Evolutionary conservation across 2,329 filamentous ascomycete genomes (phyloP).

Genomic region (Blastomyces gilchristii): DNA sequence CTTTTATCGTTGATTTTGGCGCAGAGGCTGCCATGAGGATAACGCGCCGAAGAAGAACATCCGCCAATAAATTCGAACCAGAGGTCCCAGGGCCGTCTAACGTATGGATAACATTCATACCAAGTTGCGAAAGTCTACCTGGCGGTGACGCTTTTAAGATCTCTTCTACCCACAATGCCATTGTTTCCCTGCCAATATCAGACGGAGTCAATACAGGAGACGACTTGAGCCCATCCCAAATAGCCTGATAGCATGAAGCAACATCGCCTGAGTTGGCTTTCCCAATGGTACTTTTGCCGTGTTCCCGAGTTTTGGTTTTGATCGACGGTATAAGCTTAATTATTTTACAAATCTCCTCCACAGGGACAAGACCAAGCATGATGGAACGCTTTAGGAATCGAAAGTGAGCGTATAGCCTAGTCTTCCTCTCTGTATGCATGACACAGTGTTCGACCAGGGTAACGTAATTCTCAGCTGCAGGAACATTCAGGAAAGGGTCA

Average conservation of each 20-base stretch:
- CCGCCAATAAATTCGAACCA: conserved; percentile 7
- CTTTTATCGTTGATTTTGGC: background rate
- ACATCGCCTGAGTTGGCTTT: conserved; percentile 16
- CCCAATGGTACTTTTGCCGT: conserved; percentile 6
- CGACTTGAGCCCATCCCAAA: conserved; percentile 31
- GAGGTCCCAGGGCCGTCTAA: background rate
- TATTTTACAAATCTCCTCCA: conserved; percentile 26
- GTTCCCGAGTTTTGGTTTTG: conserved; percentile 12
- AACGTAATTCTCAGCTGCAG: conserved; percentile 28
- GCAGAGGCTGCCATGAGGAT: conserved; percentile 10
- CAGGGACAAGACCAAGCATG: conserved; percentile 27
- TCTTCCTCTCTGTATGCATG: conserved; percentile 14
- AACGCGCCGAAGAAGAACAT: conserved; percentile 23
- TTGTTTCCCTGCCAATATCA: conserved; percentile 24
- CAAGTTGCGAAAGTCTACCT: conserved; percentile 18
- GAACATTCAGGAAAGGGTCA: conserved; percentile 29
- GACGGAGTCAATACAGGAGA: conserved; percentile 27
- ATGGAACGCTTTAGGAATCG: conserved; percentile 23
- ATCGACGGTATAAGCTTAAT: conserved; percentile 21
- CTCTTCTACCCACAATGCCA: conserved; percentile 26
- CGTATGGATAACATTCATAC: conserved; percentile 22
- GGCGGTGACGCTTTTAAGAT: conserved; percentile 16
- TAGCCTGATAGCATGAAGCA: conserved; percentile 19
- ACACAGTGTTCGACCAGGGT: conserved; percentile 22
- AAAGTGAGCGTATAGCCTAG: conserved; percentile 19